Evolutionary conservation across 2,329 filamentous ascomycete species (phyloP), one percentile per base, ranked within the genome.

Genomic region (Malbranchea cinnamomea): DNA sequence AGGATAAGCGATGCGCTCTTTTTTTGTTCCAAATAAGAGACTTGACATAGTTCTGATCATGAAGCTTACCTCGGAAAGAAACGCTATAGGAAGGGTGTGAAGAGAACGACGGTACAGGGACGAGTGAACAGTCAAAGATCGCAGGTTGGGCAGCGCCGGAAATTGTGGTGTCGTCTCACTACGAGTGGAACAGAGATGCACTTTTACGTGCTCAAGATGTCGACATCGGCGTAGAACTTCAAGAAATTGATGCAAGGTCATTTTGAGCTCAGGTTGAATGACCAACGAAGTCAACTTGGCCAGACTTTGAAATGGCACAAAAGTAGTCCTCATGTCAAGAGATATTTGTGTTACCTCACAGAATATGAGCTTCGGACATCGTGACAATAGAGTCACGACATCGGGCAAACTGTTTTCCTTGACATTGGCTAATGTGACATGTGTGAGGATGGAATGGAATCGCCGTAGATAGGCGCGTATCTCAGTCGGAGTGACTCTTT

Each of bases 401-500:
- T 38, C 31, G 3, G 43, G 40, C 5, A 53, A n/a, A 15, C 52
- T 48, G 9, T 38, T 41, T n/a, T 54, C 21, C 3, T 19, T n/a
- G 22, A 37, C 7, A 20, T 20, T 23, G 11, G 11, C 17, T 26
- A 41, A 34, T 9, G 39, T 43, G 6, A 49, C 50, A 23, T 45
- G 40, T 13, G 47, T 49, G 16, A 58, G 40, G 37, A 45, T 43
- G 4, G 45, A 46, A 26, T 53, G 46, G 10, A 54, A 49, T 24
- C 44, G 47, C 22, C 48, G 40, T 33, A 57, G 46, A 36, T 52
- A 56, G 25, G 47, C 40, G 27, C 49, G 36, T 23, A 56, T 36
- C n/a, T 52, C 42, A 12, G 43, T 36, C 45, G 47, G 46, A 23
- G 45, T 44, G n/a, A 71, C 57, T 3, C 51, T 50, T 37, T 46